Evolutionary conservation across 495 filamentous ascomycete species (phyloP).

Genomic region (Neurospora sp.): DNA sequence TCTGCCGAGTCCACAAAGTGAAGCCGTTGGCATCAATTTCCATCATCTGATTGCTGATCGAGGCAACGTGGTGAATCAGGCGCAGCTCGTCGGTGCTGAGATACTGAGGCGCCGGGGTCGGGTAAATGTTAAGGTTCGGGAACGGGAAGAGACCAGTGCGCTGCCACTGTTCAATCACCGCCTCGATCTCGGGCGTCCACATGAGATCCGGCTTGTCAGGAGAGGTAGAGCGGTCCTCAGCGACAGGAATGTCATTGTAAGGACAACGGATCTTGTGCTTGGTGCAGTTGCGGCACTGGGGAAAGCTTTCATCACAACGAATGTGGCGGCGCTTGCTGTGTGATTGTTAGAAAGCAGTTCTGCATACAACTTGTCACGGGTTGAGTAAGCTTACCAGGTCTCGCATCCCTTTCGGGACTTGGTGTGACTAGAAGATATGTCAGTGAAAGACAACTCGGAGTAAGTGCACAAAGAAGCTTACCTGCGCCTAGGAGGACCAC

Average conservation of each 20-base stretch:
- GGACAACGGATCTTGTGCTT: constrained; percentile 98
- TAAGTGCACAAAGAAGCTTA: constrained; percentile 15
- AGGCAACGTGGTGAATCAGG: constrained; percentile 83
- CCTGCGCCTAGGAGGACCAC: constrained; percentile 60
- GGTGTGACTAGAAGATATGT: constrained; percentile 58
- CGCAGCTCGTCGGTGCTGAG: constrained; percentile 70
- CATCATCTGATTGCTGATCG: constrained; percentile 72
- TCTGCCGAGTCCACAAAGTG: constrained; percentile 83
- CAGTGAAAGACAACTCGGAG: background rate
- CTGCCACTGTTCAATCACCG: constrained; percentile 73
- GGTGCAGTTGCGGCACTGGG: constrained; percentile 97
- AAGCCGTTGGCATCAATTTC: constrained; percentile 65
- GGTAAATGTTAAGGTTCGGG: constrained; percentile 63
- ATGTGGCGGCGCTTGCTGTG: constrained; percentile 82
- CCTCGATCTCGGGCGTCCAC: constrained; percentile 74
- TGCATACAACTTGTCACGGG: background rate
- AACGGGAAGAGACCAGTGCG: constrained; percentile 80
- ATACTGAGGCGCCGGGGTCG: constrained; percentile 50
- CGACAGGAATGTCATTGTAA: constrained; percentile 72
- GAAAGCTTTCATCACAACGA: constrained; percentile 92
- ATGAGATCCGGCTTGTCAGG: constrained; percentile 68
- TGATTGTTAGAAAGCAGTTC: constrained; percentile 11
- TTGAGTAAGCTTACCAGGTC: constrained; percentile 51
- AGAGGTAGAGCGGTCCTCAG: constrained; percentile 53
- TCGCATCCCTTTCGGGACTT: constrained; percentile 97